These are phyloP conservation scores for Spathaspora passalidarum DNA, from an alignment of 805 yeast species.

Conservation along the genomic window DNA sequence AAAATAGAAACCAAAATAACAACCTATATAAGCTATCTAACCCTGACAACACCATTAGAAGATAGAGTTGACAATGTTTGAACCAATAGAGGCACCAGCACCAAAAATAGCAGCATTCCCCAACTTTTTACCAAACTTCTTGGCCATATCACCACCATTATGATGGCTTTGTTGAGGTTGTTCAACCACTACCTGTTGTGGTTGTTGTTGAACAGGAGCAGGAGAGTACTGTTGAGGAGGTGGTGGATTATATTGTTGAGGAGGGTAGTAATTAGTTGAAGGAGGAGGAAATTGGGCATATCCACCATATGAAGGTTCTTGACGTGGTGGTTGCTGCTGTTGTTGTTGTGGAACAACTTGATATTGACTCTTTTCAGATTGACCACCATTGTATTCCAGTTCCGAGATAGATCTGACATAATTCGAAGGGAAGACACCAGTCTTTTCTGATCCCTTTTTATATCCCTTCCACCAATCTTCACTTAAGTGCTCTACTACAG, in stretches of 20 bases:
- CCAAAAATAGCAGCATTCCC: constrained; percentile 95
- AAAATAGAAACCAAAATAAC: neutral
- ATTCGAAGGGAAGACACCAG: constrained; percentile 88
- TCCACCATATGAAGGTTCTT: constrained; percentile 29
- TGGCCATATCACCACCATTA: constrained; percentile 30
- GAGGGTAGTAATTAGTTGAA: constrained; percentile 46
- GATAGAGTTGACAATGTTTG: constrained; percentile 73
- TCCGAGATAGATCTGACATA: constrained; percentile 56
- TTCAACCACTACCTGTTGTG: constrained; percentile 18
- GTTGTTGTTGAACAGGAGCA: constrained; percentile 25
- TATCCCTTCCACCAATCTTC: constrained; percentile 91
- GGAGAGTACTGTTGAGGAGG: constrained; percentile 13
- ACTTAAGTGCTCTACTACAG: constrained; percentile 69
- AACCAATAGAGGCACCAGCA: constrained; percentile 94
- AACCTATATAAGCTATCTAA: neutral
- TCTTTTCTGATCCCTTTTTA: constrained; percentile 34
- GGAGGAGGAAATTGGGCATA: constrained; percentile 52
- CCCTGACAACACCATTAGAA: constrained; percentile 33
- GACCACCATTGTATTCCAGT: constrained; percentile 22
- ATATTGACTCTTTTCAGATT: constrained; percentile 20
- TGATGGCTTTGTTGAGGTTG: constrained; percentile 22
- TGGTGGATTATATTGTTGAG: constrained; percentile 18
- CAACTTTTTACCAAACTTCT: constrained; percentile 72
- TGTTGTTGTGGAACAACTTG: constrained; percentile 14
- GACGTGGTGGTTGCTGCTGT: constrained; percentile 10